Evolutionary conservation across 2,329 filamentous ascomycete species (phyloP).

Genomic region (Neofusicoccum kwambonambiense): DNA sequence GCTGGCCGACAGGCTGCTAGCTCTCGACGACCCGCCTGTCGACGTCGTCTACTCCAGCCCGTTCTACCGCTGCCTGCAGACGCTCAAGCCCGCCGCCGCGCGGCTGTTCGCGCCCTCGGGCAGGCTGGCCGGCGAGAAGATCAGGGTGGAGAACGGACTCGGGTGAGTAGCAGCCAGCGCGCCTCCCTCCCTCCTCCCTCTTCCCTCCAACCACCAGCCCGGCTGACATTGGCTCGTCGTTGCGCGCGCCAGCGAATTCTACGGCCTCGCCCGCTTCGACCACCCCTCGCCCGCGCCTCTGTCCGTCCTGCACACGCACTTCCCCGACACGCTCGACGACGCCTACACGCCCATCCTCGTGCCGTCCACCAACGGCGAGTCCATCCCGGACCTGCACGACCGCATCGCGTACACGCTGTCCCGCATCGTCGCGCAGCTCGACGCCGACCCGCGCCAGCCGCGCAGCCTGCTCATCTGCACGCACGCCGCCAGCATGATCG

Average conservation of each 20-base stretch:
- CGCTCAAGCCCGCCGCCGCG: conserved; percentile 36
- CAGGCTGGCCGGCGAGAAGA: conserved; percentile 35
- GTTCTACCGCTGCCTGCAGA: conserved; percentile 44
- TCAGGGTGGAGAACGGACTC: conserved; percentile 53
- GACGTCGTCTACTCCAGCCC: conserved; percentile 67
- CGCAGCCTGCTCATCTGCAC: conserved; percentile 77
- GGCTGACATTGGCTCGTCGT: neutral
- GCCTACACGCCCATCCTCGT: conserved; percentile 62
- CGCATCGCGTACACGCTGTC: conserved; percentile 70
- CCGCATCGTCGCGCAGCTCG: conserved; percentile 69
- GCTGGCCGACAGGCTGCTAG: conserved; percentile 64
- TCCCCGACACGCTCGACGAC: conserved; percentile 59
- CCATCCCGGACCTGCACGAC: conserved; percentile 74
- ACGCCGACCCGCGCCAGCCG: conserved; percentile 61
- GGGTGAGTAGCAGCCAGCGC: conserved; percentile 40
- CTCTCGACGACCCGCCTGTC: conserved; percentile 61
- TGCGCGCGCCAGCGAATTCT: conserved; percentile 70
- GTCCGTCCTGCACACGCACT: conserved; percentile 62
- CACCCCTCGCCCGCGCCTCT: conserved; percentile 76
- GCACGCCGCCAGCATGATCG: conserved; percentile 88
- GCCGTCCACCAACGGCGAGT: conserved; percentile 75
- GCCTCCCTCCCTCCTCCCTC: too few relatives aligned
- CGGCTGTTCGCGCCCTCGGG: conserved; percentile 29
- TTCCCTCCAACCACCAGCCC: too few relatives aligned
- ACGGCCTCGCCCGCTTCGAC: conserved; percentile 78